Conservation (phyloP, 1,139 yeast genomes). For the Debaryomyces sp. region DNA sequence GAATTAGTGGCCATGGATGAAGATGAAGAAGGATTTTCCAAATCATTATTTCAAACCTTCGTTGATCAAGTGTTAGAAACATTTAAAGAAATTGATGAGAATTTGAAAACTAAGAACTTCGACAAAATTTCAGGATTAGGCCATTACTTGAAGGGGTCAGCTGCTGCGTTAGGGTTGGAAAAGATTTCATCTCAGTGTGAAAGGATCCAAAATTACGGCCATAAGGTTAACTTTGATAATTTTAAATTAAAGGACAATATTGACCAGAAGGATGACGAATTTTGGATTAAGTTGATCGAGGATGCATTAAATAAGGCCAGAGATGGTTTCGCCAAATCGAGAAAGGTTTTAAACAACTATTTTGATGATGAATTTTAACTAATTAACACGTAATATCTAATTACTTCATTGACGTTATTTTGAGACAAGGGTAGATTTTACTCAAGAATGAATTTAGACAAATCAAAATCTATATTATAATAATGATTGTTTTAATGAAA, state of each 20-base stretch:
- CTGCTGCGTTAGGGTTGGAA: constrained; percentile 88
- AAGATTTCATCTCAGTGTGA: constrained; percentile 88
- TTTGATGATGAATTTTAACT: constrained; percentile 53
- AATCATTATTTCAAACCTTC: constrained; percentile 75
- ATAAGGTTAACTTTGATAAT: constrained; percentile 49
- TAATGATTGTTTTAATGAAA: constrained; percentile 1
- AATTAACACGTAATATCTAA: background rate
- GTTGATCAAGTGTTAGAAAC: constrained; percentile 89
- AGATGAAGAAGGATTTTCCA: constrained; percentile 86
- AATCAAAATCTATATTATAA: background rate
- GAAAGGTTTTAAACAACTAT: constrained; percentile 57
- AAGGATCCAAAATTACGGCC: constrained; percentile 89
- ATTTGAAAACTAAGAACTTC: constrained; percentile 52
- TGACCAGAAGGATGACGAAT: constrained; percentile 27
- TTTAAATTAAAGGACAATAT: constrained; percentile 23
- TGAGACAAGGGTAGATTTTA: background rate
- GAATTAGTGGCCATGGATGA: constrained; percentile 94
- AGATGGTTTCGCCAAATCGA: constrained; percentile 58
- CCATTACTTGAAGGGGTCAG: constrained; percentile 92
- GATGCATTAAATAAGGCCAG: constrained; percentile 63
- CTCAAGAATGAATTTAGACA: background rate
- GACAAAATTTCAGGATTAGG: constrained; percentile 74
- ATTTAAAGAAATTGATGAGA: constrained; percentile 67
- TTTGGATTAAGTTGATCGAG: constrained; percentile 52
- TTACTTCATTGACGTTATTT: background rate